A percentile compares a stretch with the other conserved stretches of the same genome.
Evolutionary conservation across 2,329 filamentous ascomycete genomes (phyloP).

Genomic region (Fusarium tricinctum): DNA sequence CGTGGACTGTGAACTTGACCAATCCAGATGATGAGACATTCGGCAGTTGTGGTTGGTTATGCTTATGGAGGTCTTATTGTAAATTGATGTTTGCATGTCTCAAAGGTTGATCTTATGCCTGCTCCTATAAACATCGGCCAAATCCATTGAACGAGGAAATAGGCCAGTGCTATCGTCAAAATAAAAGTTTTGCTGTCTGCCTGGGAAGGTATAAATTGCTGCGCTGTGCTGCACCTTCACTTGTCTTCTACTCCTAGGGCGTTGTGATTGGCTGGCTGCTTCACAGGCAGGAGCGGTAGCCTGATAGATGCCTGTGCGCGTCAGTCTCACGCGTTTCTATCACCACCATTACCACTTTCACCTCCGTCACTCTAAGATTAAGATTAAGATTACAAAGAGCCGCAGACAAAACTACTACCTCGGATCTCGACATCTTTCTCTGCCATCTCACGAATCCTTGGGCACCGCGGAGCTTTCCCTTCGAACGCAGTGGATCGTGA

Average conservation of each 20-base stretch:
- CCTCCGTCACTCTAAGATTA: neutral
- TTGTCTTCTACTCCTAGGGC: neutral
- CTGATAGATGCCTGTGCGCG: slow-evolving; percentile 27
- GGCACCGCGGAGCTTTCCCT: slow-evolving; percentile 15
- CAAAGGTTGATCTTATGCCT: no score
- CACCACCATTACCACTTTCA: slow-evolving; percentile 7
- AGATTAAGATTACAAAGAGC: neutral
- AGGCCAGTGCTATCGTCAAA: neutral
- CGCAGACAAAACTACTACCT: neutral
- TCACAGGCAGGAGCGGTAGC: slow-evolving; percentile 25
- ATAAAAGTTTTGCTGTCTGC: neutral
- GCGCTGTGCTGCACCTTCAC: neutral
- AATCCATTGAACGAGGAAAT: neutral
- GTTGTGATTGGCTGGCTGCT: slow-evolving; percentile 31
- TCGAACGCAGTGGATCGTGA: slow-evolving; percentile 31
- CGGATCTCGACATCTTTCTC: neutral
- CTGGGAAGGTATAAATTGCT: no score
- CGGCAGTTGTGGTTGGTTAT: neutral
- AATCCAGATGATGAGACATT: no score
- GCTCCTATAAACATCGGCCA: no score
- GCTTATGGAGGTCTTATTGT: no score
- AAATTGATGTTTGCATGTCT: neutral
- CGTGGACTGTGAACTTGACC: no score
- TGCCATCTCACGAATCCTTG: slow-evolving; percentile 16
- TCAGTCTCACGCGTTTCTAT: slow-evolving; percentile 43